Evolutionary conservation across 805 yeast genomes (phyloP).

Genomic region (Ogataea saltuana): DNA sequence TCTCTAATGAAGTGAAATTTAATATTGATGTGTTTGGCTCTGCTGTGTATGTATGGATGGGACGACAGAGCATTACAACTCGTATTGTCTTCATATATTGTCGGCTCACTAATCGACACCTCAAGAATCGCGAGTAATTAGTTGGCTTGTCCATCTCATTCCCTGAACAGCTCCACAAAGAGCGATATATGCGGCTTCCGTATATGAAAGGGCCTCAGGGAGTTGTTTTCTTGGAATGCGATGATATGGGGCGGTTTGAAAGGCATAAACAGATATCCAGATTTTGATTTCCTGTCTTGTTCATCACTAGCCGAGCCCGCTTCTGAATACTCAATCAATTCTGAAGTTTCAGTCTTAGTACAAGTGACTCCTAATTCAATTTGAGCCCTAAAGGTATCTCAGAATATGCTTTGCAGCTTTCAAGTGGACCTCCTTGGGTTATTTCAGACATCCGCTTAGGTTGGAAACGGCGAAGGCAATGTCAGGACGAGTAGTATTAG

Average conservation of each 20-base stretch:
- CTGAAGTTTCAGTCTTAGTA: neutral
- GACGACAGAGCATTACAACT: too few relatives aligned
- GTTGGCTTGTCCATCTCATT: too few relatives aligned
- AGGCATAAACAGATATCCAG: conserved; percentile 13
- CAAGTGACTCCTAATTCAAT: neutral
- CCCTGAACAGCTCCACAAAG: too few relatives aligned
- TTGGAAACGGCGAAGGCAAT: conserved; percentile 1
- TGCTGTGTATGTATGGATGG: too few relatives aligned
- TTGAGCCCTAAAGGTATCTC: conserved; percentile 20
- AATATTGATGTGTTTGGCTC: neutral
- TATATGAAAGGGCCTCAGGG: conserved; percentile 15
- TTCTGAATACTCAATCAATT: conserved; percentile 16
- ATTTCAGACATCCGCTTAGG: conserved; percentile 7
- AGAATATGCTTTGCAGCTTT: conserved; percentile 13
- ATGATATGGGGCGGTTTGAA: conserved; percentile 17
- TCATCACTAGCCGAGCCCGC: conserved; percentile 18
- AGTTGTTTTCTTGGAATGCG: conserved; percentile 22
- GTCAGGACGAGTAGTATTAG: conserved; percentile 9
- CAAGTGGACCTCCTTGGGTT: conserved; percentile 7
- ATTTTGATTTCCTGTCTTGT: conserved; percentile 13
- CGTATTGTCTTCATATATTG: too few relatives aligned
- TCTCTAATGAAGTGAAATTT: neutral
- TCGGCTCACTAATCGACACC: too few relatives aligned
- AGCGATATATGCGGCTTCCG: conserved; percentile 22
- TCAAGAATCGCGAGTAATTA: too few relatives aligned